Conservation (phyloP, 2,329 filamentous ascomycete species). For the Coniochaeta ligniaria region DNA sequence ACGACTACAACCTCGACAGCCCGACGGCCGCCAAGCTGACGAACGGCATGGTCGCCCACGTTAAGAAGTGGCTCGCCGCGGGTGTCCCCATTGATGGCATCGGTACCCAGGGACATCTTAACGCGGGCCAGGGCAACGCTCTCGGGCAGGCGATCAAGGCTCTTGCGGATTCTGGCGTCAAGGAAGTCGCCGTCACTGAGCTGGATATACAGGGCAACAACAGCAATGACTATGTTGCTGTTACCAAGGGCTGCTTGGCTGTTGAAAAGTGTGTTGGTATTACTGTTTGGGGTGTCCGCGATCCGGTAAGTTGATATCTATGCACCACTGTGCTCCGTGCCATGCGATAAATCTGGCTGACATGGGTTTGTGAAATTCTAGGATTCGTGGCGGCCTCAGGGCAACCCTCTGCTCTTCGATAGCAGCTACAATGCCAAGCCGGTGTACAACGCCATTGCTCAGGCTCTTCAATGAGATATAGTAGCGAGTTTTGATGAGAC, state of each 20-base stretch:
- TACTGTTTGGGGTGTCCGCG: conserved; percentile 53
- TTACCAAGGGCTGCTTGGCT: conserved; percentile 50
- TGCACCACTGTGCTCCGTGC: background rate
- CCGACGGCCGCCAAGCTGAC: conserved; percentile 50
- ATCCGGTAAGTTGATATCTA: conserved; percentile 23
- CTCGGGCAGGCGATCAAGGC: conserved; percentile 41
- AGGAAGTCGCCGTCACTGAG: conserved; percentile 59
- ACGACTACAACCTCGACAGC: conserved; percentile 63
- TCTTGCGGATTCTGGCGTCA: conserved; percentile 40
- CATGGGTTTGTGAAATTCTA: conserved; percentile 8
- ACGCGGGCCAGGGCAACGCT: conserved; percentile 33
- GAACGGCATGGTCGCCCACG: conserved; percentile 45
- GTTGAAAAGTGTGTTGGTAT: conserved; percentile 56
- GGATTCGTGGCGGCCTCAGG: conserved; percentile 44
- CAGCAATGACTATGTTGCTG: conserved; percentile 49
- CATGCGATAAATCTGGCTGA: background rate
- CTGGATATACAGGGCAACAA: conserved; percentile 57
- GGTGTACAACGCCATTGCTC: conserved; percentile 39
- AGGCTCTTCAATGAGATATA: conserved; percentile 21
- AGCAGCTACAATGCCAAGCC: conserved; percentile 41
- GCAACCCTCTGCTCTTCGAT: conserved; percentile 48
- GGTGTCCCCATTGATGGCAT: conserved; percentile 62
- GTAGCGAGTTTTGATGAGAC: too few species aligned
- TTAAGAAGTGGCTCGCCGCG: conserved; percentile 54
- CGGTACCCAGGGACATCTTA: conserved; percentile 50